Conservation (phyloP, 169 alveolate species). For the Perkinsus olseni region DNA sequence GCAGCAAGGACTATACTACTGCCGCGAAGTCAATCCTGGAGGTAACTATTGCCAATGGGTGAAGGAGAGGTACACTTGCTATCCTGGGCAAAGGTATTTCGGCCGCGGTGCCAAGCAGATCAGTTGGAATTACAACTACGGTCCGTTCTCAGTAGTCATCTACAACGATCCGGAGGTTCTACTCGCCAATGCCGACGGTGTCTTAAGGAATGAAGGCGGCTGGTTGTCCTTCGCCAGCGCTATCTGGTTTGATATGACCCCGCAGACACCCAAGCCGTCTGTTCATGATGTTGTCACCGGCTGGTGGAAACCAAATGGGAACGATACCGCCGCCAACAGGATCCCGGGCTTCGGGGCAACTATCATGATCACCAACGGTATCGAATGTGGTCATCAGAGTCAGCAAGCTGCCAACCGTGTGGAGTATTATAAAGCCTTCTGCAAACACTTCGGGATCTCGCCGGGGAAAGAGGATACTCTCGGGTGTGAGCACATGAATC, state of each 20-base stretch:
- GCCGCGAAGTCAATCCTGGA: not conserved
- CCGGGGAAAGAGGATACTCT: not conserved
- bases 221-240: not conserved
- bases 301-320: not conserved
- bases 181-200: not conserved
- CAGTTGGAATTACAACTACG: not conserved
- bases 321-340: not conserved
- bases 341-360: not conserved
- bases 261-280: not conserved
- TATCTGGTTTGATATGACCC: not conserved
- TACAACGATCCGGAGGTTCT: not conserved
- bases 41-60: not conserved
- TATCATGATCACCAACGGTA: not conserved
- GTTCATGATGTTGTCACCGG: not conserved
- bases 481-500: not conserved
- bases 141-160: not conserved
- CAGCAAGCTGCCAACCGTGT: not conserved
- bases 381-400: not conserved
- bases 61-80: not conserved
- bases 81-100: not conserved
- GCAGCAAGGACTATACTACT: not conserved
- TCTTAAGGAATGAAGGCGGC: not conserved
- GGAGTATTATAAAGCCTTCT: not conserved
- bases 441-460: not conserved
- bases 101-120: not conserved